Evolutionary conservation across 805 yeast species (phyloP), one percentile per base, ranked within the genome.

Genomic region (Monosporozyma aerobia): DNA sequence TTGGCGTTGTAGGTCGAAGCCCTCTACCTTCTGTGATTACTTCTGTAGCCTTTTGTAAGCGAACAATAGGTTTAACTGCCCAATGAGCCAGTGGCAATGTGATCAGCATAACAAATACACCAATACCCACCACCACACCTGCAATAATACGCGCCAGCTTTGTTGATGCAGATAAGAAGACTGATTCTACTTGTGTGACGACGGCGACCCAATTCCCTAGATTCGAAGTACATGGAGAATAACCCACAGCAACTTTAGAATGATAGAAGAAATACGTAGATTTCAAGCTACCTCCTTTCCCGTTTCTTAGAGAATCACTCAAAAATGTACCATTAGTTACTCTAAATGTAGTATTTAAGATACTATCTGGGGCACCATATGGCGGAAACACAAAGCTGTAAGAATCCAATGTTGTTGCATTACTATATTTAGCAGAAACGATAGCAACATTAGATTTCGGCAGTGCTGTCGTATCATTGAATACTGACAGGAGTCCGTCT

Each of bases 11-110:
- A 13, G 63, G 49, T 56, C 70, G 65, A 46, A 74, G 52, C 3
- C 76, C 76, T 59, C 77, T 62, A 2, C 77, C 76, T 47, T 66
- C 67, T 3, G 76, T 67, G 5, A 75, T 73, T 0, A 64, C 56
- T 63, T 88, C 96, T 0, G 96, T 87, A 0, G 95, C 96, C 56
- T 81, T 81, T 61, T 86, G 89, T 44, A 90, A 73, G 53, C 82
- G 77, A 44, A 87, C 77, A 53, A 90, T 88, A 0, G 97, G 97
- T 57, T 86, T 70, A 5, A 89, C 90, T 37, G 90, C 89, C 74
- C 82, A 85, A 54, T 87, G 89, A 0, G 96, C 89, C 51, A 90
- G 68, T 5, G 94, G 90, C 64, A 89, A 78, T 0, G 96, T 87
- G n/a, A 87, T 64, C 1, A 87, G 55, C 57, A 87, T 81, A 74